Conservation (phyloP, 2,329 filamentous ascomycete genomes). For the Epichloe sibirici region DNA sequence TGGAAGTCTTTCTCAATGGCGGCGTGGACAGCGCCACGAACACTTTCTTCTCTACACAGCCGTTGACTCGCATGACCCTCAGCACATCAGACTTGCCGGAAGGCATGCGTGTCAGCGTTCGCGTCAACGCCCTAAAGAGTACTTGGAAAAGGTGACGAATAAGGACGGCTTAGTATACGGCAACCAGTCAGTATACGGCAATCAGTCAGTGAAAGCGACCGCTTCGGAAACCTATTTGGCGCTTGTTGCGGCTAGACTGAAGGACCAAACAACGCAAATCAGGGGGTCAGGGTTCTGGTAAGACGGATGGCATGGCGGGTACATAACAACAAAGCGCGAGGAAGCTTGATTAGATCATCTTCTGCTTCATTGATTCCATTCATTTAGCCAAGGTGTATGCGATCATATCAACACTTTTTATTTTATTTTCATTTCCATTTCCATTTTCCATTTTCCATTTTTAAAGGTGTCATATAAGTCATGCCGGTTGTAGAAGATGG, state of each 20-base stretch:
- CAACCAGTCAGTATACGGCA: constrained; percentile 5
- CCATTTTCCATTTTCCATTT: neutral
- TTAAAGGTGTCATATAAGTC: neutral
- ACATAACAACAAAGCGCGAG: no score
- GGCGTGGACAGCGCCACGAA: constrained; percentile 21
- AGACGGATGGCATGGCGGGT: neutral
- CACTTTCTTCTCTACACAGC: constrained; percentile 18
- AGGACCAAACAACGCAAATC: neutral
- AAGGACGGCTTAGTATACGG: constrained; percentile 6
- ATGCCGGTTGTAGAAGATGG: neutral
- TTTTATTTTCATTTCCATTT: neutral
- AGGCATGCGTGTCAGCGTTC: constrained; percentile 11
- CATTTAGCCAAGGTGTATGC: no score
- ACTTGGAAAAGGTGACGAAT: constrained; percentile 11
- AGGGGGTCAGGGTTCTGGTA: neutral
- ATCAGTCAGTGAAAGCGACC: constrained; percentile 1
- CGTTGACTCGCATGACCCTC: constrained; percentile 14
- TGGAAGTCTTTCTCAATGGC: constrained; percentile 23
- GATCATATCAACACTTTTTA: no score
- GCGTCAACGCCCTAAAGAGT: constrained; percentile 15
- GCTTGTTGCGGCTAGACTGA: neutral
- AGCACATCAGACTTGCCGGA: constrained; percentile 10
- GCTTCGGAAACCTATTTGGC: neutral
- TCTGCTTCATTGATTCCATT: neutral
- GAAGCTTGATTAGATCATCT: neutral